These are phyloP conservation scores for Tetrapisispora taiwanensis DNA, from an alignment of 805 yeast species.

Conservation along the genomic window DNA sequence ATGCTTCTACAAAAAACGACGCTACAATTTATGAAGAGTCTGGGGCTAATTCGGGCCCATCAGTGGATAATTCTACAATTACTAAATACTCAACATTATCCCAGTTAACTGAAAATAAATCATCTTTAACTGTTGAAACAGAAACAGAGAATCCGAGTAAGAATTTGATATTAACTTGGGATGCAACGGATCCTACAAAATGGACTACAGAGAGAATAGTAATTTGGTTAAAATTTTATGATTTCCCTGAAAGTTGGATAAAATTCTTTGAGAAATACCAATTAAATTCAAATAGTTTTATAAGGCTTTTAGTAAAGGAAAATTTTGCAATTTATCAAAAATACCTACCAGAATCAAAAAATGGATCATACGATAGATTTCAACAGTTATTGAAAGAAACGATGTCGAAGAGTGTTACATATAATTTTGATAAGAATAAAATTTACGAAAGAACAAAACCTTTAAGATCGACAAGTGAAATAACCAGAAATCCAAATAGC, in stretches of 20 bases:
- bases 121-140: slow-evolving; percentile 9
- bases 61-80: neutral
- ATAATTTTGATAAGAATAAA: slow-evolving; percentile 18
- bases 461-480: slow-evolving; percentile 24
- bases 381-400: slow-evolving; percentile 44
- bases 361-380: slow-evolving; percentile 46
- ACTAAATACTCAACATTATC: neutral
- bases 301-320: slow-evolving; percentile 60
- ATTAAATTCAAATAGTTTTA: slow-evolving; percentile 52
- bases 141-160: slow-evolving; percentile 16
- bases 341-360: slow-evolving; percentile 36
- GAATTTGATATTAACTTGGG: slow-evolving; percentile 35
- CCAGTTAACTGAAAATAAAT: slow-evolving; percentile 1
- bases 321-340: slow-evolving; percentile 36
- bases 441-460: slow-evolving; percentile 15
- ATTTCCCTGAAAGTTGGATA: slow-evolving; percentile 69
- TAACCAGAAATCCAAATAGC: slow-evolving; percentile 5
- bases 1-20: neutral
- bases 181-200: slow-evolving; percentile 42
- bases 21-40: neutral
- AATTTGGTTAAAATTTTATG: slow-evolving; percentile 57
- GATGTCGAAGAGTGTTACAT: slow-evolving; percentile 25
- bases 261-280: slow-evolving; percentile 47
- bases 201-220: slow-evolving; percentile 67
- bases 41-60: neutral